Evolutionary conservation across 2,329 filamentous ascomycete species (phyloP).

Genomic region (Ascochyta clinopodiicola): DNA sequence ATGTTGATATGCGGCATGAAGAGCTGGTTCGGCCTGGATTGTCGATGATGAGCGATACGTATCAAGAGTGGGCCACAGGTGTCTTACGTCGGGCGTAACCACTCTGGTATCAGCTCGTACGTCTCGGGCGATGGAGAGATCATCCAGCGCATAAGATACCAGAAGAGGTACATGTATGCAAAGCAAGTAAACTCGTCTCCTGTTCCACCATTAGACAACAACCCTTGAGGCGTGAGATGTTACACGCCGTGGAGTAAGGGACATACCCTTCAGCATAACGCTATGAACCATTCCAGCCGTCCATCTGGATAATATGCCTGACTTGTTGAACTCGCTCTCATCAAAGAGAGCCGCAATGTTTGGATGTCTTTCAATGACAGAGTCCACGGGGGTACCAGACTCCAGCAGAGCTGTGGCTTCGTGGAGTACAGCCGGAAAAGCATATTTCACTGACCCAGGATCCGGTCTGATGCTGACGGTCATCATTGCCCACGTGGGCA

Average conservation of each 20-base stretch:
- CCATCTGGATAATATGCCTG: constrained; percentile 31
- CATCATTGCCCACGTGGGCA: constrained; percentile 38
- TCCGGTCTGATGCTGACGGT: constrained; percentile 29
- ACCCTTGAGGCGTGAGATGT: too few species aligned
- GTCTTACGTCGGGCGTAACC: constrained; percentile 32
- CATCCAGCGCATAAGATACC: constrained; percentile 37
- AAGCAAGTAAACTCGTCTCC: constrained; percentile 35
- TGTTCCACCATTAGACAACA: neutral
- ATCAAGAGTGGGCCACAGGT: too few species aligned
- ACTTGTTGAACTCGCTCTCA: constrained; percentile 21
- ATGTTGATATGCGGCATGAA: constrained; percentile 37
- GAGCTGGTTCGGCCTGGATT: constrained; percentile 29
- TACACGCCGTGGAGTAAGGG: neutral
- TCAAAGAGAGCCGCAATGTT: constrained; percentile 34
- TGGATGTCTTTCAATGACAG: constrained; percentile 28
- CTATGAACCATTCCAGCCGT: constrained; percentile 33
- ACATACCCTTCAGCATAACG: constrained; percentile 25
- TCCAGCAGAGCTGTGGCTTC: constrained; percentile 23
- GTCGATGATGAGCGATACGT: neutral
- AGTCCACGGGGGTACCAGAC: constrained; percentile 15
- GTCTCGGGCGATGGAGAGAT: constrained; percentile 32
- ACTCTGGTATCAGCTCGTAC: constrained; percentile 31
- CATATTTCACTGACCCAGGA: constrained; percentile 23
- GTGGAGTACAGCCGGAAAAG: constrained; percentile 17
- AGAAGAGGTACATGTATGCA: constrained; percentile 31